Evolutionary conservation across 306 rosid species (phyloP).

Genomic region (Begonia peltatifolia): DNA sequence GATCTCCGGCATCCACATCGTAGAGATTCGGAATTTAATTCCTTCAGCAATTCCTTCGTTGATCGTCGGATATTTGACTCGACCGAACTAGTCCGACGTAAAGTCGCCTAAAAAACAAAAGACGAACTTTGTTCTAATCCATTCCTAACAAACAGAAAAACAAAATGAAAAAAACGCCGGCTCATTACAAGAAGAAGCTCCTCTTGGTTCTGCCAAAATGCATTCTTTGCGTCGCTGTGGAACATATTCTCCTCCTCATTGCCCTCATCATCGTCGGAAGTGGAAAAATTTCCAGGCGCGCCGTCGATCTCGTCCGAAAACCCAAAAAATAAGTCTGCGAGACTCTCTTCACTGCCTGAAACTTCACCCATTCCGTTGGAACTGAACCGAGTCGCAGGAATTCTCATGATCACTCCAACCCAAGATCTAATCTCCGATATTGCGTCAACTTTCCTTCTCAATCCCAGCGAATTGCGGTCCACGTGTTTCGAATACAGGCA

Average conservation of each 20-base stretch:
- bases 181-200: background rate
- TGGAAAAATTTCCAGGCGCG: background rate
- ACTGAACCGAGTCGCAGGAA: too few relatives aligned
- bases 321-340: background rate
- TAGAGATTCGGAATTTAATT: conserved; percentile 9
- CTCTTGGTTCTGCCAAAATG: background rate
- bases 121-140: too few relatives aligned
- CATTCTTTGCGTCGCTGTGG: background rate
- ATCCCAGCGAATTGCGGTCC: too few relatives aligned
- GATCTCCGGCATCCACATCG: conserved; percentile 30
- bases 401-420: background rate
- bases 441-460: too few relatives aligned
- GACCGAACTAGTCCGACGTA: conserved; percentile 23
- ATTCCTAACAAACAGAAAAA: too few relatives aligned
- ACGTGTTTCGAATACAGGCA: too few relatives aligned
- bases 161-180: background rate
- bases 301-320: background rate
- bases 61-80: conserved; percentile 45
- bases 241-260: background rate
- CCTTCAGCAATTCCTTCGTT: conserved; percentile 32
- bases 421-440: background rate
- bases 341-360: background rate
- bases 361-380: too few relatives aligned
- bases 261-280: background rate
- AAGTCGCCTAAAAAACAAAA: background rate